These are phyloP conservation scores for Globisporangium acanthophoron DNA, from an alignment of 352 stramenopile species.

Conservation along the genomic window DNA sequence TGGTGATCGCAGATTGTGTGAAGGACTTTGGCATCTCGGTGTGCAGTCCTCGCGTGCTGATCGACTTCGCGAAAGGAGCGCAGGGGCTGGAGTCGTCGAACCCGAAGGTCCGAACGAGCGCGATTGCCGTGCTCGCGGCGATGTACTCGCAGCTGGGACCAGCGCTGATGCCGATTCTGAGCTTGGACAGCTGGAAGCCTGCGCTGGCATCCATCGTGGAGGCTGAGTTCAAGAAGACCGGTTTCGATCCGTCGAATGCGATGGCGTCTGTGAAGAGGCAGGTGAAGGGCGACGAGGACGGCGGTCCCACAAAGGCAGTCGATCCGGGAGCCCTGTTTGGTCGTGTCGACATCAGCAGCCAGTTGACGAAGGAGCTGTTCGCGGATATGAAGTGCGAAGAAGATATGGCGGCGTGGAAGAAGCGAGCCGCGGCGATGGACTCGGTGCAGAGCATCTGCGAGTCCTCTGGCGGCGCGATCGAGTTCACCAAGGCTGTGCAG, in stretches of 20 bases:
- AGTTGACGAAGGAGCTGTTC: constrained; percentile 85
- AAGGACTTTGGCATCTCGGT: constrained; percentile 69
- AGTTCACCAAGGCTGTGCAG: constrained; percentile 79
- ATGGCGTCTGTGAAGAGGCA: constrained; percentile 54
- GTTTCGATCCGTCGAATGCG: constrained; percentile 60
- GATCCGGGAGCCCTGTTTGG: constrained; percentile 63
- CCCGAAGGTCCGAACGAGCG: constrained; percentile 62
- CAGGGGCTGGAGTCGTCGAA: constrained; percentile 77
- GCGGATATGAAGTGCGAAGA: constrained; percentile 83
- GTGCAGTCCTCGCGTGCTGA: constrained; percentile 63
- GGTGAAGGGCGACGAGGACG: constrained; percentile 63
- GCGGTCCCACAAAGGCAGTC: constrained; percentile 19
- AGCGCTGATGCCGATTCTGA: constrained; percentile 71
- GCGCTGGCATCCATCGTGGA: constrained; percentile 71
- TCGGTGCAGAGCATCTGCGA: constrained; percentile 75
- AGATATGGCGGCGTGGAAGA: constrained; percentile 84
- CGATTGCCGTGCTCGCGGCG: constrained; percentile 56
- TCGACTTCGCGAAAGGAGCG: constrained; percentile 73
- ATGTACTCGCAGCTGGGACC: constrained; percentile 87
- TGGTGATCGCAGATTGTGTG: constrained; percentile 59
- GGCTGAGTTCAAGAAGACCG: constrained; percentile 77
- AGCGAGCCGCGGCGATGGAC: constrained; percentile 78
- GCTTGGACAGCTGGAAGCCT: constrained; percentile 81
- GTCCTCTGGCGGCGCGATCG: constrained; percentile 63
- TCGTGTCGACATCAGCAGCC: constrained; percentile 65